A percentile compares a stretch with the other conserved stretches of the same genome.
Evolutionary conservation across 1,284 basidiomycete species (phyloP).

Genomic region (Pascua sp.): DNA sequence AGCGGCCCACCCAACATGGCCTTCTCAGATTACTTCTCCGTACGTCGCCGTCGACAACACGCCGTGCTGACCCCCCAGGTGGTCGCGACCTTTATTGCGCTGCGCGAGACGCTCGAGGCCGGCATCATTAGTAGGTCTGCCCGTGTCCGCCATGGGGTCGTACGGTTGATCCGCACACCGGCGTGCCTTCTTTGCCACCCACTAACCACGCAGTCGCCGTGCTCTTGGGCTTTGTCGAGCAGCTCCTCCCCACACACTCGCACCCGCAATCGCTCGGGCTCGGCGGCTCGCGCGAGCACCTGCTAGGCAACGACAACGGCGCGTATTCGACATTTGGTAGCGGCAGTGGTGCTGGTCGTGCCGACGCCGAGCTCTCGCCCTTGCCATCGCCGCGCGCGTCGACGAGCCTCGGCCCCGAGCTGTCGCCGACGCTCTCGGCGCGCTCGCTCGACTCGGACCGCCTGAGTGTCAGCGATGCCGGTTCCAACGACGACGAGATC

Average conservation of each 20-base stretch:
- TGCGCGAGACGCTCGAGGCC: conserved; percentile 84
- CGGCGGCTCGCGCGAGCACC: conserved; percentile 7
- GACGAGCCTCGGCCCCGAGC: conserved; percentile 1
- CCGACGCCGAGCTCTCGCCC: no score
- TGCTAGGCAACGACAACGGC: neutral
- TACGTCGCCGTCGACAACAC: neutral
- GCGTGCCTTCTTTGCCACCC: neutral
- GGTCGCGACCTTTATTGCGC: conserved; percentile 72
- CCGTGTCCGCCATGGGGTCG: no score
- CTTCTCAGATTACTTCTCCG: conserved; percentile 15
- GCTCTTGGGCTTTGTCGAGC: conserved; percentile 76
- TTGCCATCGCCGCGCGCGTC: neutral
- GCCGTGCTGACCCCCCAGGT: conserved; percentile 19
- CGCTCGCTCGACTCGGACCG: conserved; percentile 6
- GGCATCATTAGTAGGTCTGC: conserved; percentile 65
- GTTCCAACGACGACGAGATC: conserved; percentile 9
- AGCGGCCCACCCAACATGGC: conserved; percentile 2
- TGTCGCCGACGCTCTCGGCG: conserved; percentile 2
- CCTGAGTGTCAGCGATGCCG: conserved; percentile 2
- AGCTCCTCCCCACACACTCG: conserved; percentile 54
- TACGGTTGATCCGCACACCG: no score
- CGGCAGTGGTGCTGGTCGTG: no score
- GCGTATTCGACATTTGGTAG: conserved; percentile 11
- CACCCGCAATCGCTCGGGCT: neutral
- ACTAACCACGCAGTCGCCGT: conserved; percentile 55